Conservation (phyloP, 164 flowering plant species). For the Aristolochia contorta region DNA sequence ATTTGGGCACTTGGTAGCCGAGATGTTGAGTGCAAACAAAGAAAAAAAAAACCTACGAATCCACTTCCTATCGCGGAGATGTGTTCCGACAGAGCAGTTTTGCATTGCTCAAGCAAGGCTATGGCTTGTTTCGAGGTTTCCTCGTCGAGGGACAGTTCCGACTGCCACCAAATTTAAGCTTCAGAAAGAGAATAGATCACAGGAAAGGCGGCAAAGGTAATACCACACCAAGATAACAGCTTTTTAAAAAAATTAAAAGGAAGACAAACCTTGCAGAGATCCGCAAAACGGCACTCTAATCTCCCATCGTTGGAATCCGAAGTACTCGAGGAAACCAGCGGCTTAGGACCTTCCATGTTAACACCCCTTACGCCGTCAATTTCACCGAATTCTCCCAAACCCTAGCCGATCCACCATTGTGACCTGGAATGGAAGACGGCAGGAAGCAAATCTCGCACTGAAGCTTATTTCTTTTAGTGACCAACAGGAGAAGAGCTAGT, state of each 20-base stretch:
- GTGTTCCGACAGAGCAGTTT: slow-evolving; percentile 40
- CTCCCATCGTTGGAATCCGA: slow-evolving; percentile 9
- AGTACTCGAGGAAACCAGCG: slow-evolving; percentile 9
- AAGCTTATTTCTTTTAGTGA: too few species aligned
- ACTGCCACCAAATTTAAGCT: slow-evolving; percentile 25
- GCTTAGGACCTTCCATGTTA: slow-evolving; percentile 30
- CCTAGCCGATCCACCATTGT: slow-evolving; percentile 11
- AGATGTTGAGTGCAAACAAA: too few species aligned
- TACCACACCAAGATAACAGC: background rate
- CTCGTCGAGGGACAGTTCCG: slow-evolving; percentile 43
- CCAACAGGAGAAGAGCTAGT: too few species aligned
- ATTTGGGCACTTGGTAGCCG: too few species aligned
- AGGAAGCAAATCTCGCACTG: too few species aligned
- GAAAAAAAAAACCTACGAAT: slow-evolving; percentile 27
- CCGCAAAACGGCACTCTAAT: slow-evolving; percentile 29
- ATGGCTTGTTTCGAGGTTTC: slow-evolving; percentile 25
- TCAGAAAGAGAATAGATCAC: background rate
- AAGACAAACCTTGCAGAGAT: slow-evolving; percentile 53
- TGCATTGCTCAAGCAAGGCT: slow-evolving; percentile 53
- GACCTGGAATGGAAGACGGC: background rate
- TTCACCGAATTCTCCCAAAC: slow-evolving; percentile 4
- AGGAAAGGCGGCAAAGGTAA: background rate
- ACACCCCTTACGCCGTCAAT: slow-evolving; percentile 10
- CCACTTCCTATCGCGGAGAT: slow-evolving; percentile 50
- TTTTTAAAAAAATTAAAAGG: background rate